Evolutionary conservation across 768 basidiomycete genomes (phyloP).

Genomic region (Dendrothele bispora): DNA sequence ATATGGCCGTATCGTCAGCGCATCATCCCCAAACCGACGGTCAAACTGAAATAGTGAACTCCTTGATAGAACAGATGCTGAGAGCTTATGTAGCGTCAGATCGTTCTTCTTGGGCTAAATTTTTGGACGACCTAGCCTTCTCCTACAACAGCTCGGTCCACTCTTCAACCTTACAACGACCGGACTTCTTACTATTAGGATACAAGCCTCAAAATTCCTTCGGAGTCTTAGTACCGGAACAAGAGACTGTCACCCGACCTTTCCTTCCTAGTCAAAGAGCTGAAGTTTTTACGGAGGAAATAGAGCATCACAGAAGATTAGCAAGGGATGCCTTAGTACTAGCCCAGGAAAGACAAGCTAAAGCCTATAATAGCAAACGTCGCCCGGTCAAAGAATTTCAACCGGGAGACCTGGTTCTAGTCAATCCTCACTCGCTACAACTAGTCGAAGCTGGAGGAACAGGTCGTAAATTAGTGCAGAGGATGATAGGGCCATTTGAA

Average conservation of each 20-base stretch:
- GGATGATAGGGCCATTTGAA: slow-evolving; percentile 24
- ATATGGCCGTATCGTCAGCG: slow-evolving; percentile 23
- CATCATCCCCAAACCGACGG: slow-evolving; percentile 41
- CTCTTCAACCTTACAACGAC: slow-evolving; percentile 22
- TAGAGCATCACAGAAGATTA: slow-evolving; percentile 3
- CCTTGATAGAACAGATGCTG: slow-evolving; percentile 26
- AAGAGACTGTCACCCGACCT: slow-evolving; percentile 4
- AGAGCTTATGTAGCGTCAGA: slow-evolving; percentile 23
- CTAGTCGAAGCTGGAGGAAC: slow-evolving; percentile 16
- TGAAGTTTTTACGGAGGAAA: slow-evolving; percentile 1
- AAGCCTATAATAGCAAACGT: slow-evolving; percentile 18
- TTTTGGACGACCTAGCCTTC: slow-evolving; percentile 23
- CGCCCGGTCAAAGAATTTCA: slow-evolving; percentile 12
- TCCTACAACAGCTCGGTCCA: slow-evolving; percentile 30
- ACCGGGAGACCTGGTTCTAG: slow-evolving; percentile 17
- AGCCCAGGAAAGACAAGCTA: slow-evolving; percentile 22
- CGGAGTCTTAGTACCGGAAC: slow-evolving; percentile 1
- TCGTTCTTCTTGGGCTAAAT: slow-evolving; percentile 23
- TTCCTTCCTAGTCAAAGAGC: slow-evolving; percentile 12
- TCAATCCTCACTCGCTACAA: slow-evolving; percentile 27
- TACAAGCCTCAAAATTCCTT: slow-evolving; percentile 18
- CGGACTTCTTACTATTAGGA: slow-evolving; percentile 27
- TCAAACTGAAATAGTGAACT: slow-evolving; percentile 30
- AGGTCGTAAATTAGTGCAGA: slow-evolving; percentile 22
- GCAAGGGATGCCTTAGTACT: slow-evolving; percentile 15